A percentile compares a stretch with the other conserved stretches of the same genome.
Conservation (phyloP, 441 rosid species). For the Rhodomyrtus psidioides region DNA sequence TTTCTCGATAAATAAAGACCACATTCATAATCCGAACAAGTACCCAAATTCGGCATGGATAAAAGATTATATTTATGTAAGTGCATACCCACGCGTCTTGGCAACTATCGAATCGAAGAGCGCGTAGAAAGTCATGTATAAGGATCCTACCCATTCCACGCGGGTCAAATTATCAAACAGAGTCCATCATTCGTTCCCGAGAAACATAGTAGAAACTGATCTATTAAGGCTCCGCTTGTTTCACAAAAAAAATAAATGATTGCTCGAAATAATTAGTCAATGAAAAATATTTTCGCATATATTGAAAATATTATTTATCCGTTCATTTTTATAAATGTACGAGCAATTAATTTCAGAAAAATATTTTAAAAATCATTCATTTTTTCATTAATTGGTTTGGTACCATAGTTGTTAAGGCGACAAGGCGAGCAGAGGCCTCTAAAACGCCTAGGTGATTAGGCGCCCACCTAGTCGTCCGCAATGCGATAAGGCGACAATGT, state of each 20-base stretch:
- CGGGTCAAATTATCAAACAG: accelerated
- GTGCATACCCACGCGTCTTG: accelerated
- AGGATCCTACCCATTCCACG: accelerated
- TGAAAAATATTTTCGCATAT: too few relatives aligned
- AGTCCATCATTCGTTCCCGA: accelerated
- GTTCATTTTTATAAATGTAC: too few relatives aligned
- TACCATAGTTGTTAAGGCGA: too few relatives aligned
- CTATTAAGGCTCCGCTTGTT: neutral
- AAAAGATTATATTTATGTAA: neutral
- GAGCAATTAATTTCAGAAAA: too few relatives aligned
- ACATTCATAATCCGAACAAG: accelerated
- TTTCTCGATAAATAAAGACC: neutral
- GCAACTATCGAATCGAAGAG: neutral
- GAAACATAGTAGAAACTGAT: accelerated
- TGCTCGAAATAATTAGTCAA: too few relatives aligned
- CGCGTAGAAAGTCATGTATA: neutral
- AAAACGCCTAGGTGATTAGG: too few relatives aligned
- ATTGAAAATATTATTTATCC: neutral
- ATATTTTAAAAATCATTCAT: too few relatives aligned
- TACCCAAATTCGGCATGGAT: accelerated
- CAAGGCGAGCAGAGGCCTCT: too few relatives aligned
- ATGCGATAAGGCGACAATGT: too few relatives aligned
- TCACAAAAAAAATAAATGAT: too few relatives aligned
- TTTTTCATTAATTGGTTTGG: too few relatives aligned
- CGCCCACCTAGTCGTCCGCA: too few relatives aligned